These are phyloP conservation scores for Amylostereum areolatum DNA, from an alignment of 1,284 basidiomycete genomes.

Conservation along the genomic window DNA sequence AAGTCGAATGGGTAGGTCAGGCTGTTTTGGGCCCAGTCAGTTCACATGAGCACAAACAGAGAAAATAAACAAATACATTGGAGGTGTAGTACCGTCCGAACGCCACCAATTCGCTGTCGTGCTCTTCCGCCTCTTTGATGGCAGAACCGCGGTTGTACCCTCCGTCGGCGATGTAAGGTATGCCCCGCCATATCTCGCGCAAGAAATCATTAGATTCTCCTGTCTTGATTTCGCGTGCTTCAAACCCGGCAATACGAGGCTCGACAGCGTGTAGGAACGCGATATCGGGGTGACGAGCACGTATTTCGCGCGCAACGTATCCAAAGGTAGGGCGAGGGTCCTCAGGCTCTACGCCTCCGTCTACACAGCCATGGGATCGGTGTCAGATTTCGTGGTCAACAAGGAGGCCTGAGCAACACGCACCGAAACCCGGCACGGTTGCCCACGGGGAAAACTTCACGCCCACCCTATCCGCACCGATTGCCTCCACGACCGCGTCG, in stretches of 20 bases:
- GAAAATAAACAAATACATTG: neutral
- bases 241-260: constrained; percentile 14
- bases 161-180: constrained; percentile 44
- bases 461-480: constrained; percentile 25
- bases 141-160: constrained; percentile 32
- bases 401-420: too few species aligned
- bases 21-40: constrained; percentile 18
- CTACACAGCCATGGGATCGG: neutral
- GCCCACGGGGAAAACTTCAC: constrained; percentile 46
- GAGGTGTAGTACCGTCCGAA: constrained; percentile 1
- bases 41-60: neutral
- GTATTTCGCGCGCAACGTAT: constrained; percentile 23
- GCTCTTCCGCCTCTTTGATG: neutral
- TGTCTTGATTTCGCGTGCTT: neutral
- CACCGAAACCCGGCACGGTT: neutral
- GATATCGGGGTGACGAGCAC: constrained; percentile 24
- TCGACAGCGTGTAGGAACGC: constrained; percentile 39
- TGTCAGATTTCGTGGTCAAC: too few species aligned
- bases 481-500: constrained; percentile 16
- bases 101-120: neutral
- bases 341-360: neutral
- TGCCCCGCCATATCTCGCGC: constrained; percentile 27
- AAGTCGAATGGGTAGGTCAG: constrained; percentile 35
- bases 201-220: constrained; percentile 31
- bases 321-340: constrained; percentile 34